phyloP scores from a whole-genome alignment of 805 yeast species.

The Kurtzmaniella fragi region DNA sequence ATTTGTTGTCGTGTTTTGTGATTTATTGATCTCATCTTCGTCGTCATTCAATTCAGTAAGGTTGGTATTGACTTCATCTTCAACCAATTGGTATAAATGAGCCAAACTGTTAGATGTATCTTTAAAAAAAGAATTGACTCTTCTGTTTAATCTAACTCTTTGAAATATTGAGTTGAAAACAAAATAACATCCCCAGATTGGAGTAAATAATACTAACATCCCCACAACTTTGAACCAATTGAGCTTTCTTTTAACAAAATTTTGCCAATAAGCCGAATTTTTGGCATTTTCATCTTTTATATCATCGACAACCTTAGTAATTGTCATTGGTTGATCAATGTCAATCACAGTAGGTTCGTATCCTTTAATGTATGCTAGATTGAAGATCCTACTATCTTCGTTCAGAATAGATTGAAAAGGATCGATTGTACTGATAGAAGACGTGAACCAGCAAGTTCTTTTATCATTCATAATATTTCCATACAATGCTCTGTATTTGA shows the following conservation, averaged over 20 bases:
- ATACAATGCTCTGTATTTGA: slow-evolving; percentile 54
- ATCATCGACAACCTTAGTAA: slow-evolving; percentile 2
- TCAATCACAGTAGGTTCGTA: slow-evolving; percentile 60
- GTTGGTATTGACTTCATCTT: slow-evolving; percentile 8
- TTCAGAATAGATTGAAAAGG: slow-evolving; percentile 53
- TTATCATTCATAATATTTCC: slow-evolving; percentile 78
- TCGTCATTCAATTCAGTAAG: slow-evolving; percentile 2
- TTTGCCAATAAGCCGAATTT: slow-evolving; percentile 4
- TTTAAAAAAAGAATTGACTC: slow-evolving; percentile 23
- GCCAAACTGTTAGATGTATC: slow-evolving; percentile 22
- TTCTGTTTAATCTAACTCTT: slow-evolving; percentile 21
- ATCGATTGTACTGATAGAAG: slow-evolving; percentile 60
- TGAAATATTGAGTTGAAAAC: slow-evolving; percentile 38
- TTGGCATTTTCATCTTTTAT: neutral
- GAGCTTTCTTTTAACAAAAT: slow-evolving; percentile 33
- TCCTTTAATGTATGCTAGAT: slow-evolving; percentile 41
- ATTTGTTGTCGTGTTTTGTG: too few species aligned
- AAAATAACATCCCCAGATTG: slow-evolving; percentile 60
- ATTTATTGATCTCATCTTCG: too few species aligned
- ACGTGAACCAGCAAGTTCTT: slow-evolving; percentile 79
- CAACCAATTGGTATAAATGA: slow-evolving; percentile 21
- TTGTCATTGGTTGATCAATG: slow-evolving; percentile 37
- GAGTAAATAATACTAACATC: slow-evolving; percentile 49
- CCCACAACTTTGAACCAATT: slow-evolving; percentile 46
- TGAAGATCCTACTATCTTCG: slow-evolving; percentile 29